A percentile compares a stretch with the other conserved stretches of the same genome.
Conservation (phyloP, 257 asterid genomes). For the Gentiana straminea region DNA sequence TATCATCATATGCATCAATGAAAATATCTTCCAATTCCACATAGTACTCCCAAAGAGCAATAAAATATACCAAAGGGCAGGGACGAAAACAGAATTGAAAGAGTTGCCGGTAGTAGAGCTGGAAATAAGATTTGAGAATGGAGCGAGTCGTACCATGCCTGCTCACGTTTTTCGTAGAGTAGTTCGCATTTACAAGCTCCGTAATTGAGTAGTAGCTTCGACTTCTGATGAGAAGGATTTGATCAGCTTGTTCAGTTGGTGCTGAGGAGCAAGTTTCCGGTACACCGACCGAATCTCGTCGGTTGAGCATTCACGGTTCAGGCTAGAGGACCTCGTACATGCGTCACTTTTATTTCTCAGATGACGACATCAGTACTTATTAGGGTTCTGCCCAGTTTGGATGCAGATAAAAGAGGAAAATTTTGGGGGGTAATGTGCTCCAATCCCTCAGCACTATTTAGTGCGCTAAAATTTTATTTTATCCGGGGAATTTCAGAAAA, state of each 20-base stretch:
- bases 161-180: slow-evolving; percentile 76
- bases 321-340: slow-evolving; percentile 77
- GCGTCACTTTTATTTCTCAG: slow-evolving; percentile 73
- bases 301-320: slow-evolving; percentile 53
- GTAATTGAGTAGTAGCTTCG: slow-evolving; percentile 87
- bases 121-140: slow-evolving; percentile 82
- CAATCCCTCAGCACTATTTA: too few species aligned
- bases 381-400: too few species aligned
- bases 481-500: too few species aligned
- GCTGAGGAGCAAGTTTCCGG: slow-evolving; percentile 80
- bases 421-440: too few species aligned
- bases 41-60: slow-evolving; percentile 69
- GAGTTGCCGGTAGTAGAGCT: slow-evolving; percentile 21
- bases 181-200: slow-evolving; percentile 93
- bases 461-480: too few species aligned
- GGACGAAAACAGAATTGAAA: slow-evolving; percentile 28
- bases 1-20: slow-evolving; percentile 56
- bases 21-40: slow-evolving; percentile 78
- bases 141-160: slow-evolving; percentile 92
- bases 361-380: too few species aligned
- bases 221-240: slow-evolving; percentile 67
- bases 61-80: slow-evolving; percentile 49
- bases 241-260: slow-evolving; percentile 93
- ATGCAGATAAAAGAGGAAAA: too few species aligned
- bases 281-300: slow-evolving; percentile 90